phyloP scores from a whole-genome alignment of 2,329 filamentous ascomycete species.

The Aspergillus flavus region DNA sequence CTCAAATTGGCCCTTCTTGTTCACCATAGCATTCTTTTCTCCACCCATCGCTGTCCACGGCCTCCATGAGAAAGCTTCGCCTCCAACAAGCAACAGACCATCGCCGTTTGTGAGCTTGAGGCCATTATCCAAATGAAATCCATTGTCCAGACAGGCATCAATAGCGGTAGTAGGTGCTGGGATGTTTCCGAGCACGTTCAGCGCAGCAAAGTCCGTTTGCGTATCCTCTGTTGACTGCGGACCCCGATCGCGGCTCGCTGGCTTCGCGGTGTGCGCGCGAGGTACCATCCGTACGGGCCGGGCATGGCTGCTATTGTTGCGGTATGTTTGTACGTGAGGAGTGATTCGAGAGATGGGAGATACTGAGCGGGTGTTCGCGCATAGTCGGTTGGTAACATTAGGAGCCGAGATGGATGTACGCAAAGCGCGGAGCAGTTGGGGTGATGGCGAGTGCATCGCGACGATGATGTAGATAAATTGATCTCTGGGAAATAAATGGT shows the following conservation, averaged over 20 bases:
- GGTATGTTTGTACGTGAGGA: conserved; percentile 16
- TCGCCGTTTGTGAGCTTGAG: conserved; percentile 68
- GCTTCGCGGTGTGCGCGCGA: conserved; percentile 39
- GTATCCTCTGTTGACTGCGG: conserved; percentile 64
- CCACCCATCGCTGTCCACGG: conserved; percentile 66
- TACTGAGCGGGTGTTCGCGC: neutral
- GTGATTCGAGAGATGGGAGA: conserved; percentile 17
- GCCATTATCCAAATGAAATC: conserved; percentile 85
- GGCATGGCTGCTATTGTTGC: conserved; percentile 28
- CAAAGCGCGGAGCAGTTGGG: conserved; percentile 46
- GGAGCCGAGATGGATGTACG: conserved; percentile 35
- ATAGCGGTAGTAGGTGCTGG: conserved; percentile 79
- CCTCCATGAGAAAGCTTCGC: conserved; percentile 85
- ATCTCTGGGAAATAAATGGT: neutral
- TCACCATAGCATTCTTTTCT: conserved; percentile 59
- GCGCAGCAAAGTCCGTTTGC: conserved; percentile 70
- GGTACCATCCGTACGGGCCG: conserved; percentile 36
- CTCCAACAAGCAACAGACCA: conserved; percentile 77
- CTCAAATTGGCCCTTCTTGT: conserved; percentile 81
- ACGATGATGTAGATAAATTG: neutral
- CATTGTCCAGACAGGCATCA: conserved; percentile 78
- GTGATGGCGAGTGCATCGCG: conserved; percentile 44
- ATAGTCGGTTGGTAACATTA: conserved; percentile 8
- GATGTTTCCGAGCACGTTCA: conserved; percentile 78
- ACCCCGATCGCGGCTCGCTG: conserved; percentile 58